These are phyloP conservation scores for Phytophthora constricta DNA, from an alignment of 352 stramenopile genomes.

Conservation along the genomic window DNA sequence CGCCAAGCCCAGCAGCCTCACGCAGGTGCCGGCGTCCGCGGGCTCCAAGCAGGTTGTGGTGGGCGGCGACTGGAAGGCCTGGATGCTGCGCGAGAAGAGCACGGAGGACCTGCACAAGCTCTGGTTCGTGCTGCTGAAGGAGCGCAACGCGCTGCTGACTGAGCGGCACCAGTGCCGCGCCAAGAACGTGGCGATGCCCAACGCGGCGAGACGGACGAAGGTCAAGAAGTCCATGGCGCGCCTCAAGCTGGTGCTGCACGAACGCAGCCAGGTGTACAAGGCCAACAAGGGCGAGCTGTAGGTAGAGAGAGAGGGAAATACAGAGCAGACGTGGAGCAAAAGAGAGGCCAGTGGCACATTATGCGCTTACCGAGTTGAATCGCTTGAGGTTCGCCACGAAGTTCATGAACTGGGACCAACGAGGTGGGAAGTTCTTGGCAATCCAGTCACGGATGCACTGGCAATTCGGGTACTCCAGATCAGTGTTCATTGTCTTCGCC, in stretches of 20 bases:
- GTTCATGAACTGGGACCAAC: too few relatives aligned
- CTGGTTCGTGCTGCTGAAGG: slow-evolving; percentile 98
- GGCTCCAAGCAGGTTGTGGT: slow-evolving; percentile 66
- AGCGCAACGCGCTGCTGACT: slow-evolving; percentile 97
- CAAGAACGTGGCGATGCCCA: slow-evolving; percentile 81
- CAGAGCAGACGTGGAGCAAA: too few relatives aligned
- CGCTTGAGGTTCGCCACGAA: too few relatives aligned
- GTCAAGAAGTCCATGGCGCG: slow-evolving; percentile 90
- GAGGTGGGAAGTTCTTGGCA: too few relatives aligned
- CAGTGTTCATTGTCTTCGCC: too few relatives aligned
- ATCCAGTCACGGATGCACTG: too few relatives aligned
- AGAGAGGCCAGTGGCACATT: too few relatives aligned
- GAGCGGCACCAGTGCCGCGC: slow-evolving; percentile 86
- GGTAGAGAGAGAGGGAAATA: too few relatives aligned
- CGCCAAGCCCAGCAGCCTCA: slow-evolving; percentile 56
- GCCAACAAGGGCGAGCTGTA: too few relatives aligned
- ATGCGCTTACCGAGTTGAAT: too few relatives aligned
- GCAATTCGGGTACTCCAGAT: too few relatives aligned
- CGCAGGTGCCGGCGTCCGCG: slow-evolving; percentile 68
- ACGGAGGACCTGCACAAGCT: slow-evolving; percentile 99
- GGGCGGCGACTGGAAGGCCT: slow-evolving; percentile 94
- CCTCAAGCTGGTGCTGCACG: slow-evolving; percentile 88
- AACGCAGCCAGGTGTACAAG: slow-evolving; percentile 82
- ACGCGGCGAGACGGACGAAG: slow-evolving; percentile 80
- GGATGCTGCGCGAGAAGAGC: slow-evolving; percentile 97